Conservation (phyloP, 306 rosid genomes). For the Cicer arietinum region DNA sequence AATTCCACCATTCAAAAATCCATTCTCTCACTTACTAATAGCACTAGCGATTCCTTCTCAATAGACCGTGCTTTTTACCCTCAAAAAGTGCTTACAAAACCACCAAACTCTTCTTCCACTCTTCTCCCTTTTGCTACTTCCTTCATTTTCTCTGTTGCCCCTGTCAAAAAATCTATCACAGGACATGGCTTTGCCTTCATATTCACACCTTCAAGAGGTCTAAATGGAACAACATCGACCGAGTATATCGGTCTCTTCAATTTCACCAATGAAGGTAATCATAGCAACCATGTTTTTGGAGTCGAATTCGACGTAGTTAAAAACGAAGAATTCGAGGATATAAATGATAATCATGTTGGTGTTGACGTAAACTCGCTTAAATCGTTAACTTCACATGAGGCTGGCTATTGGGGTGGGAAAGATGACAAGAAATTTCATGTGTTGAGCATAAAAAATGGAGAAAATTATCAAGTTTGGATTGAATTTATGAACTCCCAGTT, state of each 20-base stretch:
- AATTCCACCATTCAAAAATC: constrained; percentile 51
- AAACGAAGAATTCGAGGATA: constrained; percentile 54
- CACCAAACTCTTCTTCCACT: constrained; percentile 48
- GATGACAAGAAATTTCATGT: constrained; percentile 47
- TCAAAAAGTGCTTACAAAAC: constrained; percentile 50
- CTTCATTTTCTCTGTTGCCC: constrained; percentile 59
- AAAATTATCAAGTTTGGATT: constrained; percentile 69
- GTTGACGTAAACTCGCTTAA: constrained; percentile 56
- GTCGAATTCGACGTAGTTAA: constrained; percentile 58
- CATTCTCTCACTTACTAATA: constrained; percentile 58
- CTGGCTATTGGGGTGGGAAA: constrained; percentile 60
- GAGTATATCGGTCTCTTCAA: constrained; percentile 61
- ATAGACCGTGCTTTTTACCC: constrained; percentile 58
- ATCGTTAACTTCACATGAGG: constrained; percentile 48
- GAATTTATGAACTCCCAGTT: constrained; percentile 51
- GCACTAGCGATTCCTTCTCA: constrained; percentile 47
- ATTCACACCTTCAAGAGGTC: constrained; percentile 49
- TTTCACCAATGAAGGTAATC: constrained; percentile 43
- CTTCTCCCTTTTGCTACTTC: constrained; percentile 61
- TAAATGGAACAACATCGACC: constrained; percentile 50
- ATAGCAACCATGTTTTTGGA: constrained; percentile 51
- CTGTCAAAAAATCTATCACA: constrained; percentile 39
- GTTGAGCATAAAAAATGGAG: constrained; percentile 51
- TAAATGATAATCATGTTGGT: constrained; percentile 57
- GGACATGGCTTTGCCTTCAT: constrained; percentile 62